Evolutionary conservation across 2,329 filamentous ascomycete species (phyloP).

Genomic region (Tolypocladium pustulatum): DNA sequence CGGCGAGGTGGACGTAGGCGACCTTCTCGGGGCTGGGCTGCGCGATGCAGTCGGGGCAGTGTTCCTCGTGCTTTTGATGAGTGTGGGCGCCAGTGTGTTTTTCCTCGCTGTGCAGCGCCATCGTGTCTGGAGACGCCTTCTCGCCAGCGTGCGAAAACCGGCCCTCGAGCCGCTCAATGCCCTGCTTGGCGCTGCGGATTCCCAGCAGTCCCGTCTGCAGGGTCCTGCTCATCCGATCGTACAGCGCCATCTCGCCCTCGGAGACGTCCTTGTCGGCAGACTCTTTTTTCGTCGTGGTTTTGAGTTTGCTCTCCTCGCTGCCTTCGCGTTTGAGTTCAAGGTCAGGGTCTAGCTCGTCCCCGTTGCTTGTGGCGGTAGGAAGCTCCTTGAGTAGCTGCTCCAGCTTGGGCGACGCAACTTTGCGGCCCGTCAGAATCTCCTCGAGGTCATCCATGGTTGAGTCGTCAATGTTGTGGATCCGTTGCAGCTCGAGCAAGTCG

Average conservation of each 20-base stretch:
- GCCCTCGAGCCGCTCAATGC: conserved; percentile 47
- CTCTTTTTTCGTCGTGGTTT: conserved; percentile 1
- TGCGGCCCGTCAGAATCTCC: conserved; percentile 33
- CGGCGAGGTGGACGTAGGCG: conserved; percentile 28
- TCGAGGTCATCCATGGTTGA: conserved; percentile 50
- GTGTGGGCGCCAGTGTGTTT: conserved; percentile 6
- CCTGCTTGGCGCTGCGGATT: conserved; percentile 44
- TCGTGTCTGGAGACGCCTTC: conserved; percentile 5
- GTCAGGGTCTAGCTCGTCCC: background rate
- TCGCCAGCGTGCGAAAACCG: conserved; percentile 32
- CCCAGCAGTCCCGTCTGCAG: conserved; percentile 40
- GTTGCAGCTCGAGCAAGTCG: conserved; percentile 43
- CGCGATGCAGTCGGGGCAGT: conserved; percentile 8
- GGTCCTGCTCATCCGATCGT: conserved; percentile 40
- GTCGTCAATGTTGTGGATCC: conserved; percentile 44
- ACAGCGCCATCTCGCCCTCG: conserved; percentile 30
- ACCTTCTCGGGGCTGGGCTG: conserved; percentile 8
- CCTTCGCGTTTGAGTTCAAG: conserved; percentile 12
- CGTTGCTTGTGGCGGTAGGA: conserved; percentile 10
- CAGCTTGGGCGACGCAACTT: conserved; percentile 14
- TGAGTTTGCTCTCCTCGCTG: conserved; percentile 4
- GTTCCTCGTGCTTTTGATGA: conserved; percentile 3
- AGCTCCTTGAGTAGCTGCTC: conserved; percentile 14
- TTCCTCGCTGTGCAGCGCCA: background rate
- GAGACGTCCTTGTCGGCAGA: conserved; percentile 15